Evolutionary conservation across 2,329 filamentous ascomycete genomes (phyloP).

Genomic region (Teratosphaeria viscida): DNA sequence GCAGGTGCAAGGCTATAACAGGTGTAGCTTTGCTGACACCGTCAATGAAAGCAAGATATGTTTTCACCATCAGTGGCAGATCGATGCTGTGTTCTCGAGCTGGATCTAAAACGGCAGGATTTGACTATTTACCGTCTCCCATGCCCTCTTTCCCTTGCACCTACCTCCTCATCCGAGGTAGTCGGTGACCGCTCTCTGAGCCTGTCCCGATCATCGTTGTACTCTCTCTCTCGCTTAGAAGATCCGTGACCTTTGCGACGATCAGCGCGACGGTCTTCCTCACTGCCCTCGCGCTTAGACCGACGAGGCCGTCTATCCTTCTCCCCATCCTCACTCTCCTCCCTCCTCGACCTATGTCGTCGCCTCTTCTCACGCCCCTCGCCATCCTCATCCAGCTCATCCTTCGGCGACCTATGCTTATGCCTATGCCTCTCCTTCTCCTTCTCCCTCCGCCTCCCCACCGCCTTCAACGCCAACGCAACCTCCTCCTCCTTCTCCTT

Average conservation of each 20-base stretch:
- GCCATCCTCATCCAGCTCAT: slow-evolving; percentile 11
- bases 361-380: slow-evolving; percentile 6
- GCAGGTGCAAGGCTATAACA: not conserved
- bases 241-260: not conserved
- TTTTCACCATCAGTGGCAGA: not conserved
- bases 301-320: not conserved
- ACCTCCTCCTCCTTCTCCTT: slow-evolving; percentile 88
- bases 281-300: not conserved
- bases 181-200: not conserved
- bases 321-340: not conserved
- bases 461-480: slow-evolving; percentile 53
- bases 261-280: not conserved
- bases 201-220: not conserved
- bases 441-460: slow-evolving; percentile 38
- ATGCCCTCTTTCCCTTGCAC: not conserved
- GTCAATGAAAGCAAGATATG: not conserved
- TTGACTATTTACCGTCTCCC: not conserved
- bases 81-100: not conserved
- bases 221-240: not conserved
- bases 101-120: not conserved
- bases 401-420: slow-evolving; percentile 23
- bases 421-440: slow-evolving; percentile 38
- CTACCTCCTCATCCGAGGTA: not conserved
- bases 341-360: not conserved
- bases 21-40: not conserved